Percentiles rank a stretch among this genome's conserved stretches.
Evolutionary conservation across 805 yeast genomes (phyloP).

Genomic region (Starmerella floris): DNA sequence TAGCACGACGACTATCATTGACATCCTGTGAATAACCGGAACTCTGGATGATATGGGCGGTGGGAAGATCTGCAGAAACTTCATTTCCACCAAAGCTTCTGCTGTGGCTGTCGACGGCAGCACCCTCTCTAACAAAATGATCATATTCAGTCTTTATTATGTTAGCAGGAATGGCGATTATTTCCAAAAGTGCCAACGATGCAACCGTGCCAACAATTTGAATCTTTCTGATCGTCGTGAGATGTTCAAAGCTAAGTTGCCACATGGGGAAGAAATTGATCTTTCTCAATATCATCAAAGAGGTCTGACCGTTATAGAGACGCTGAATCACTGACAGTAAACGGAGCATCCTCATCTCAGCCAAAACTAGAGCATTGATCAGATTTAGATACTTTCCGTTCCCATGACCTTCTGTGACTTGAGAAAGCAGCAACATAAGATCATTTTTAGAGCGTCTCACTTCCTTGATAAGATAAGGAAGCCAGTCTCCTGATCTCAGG

Average conservation of each 20-base stretch:
- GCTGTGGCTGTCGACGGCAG: conserved; percentile 72
- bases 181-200: conserved; percentile 72
- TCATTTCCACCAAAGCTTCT: too few species aligned
- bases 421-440: not conserved
- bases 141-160: conserved; percentile 42
- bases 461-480: not conserved
- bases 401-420: not conserved
- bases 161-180: conserved; percentile 89
- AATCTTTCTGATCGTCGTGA: conserved; percentile 51
- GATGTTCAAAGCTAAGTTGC: conserved; percentile 59
- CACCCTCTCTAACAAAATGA: too few species aligned
- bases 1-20: too few species aligned
- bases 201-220: conserved; percentile 27
- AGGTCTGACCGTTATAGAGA: conserved; percentile 39
- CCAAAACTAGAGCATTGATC: not conserved
- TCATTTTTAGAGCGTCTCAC: not conserved
- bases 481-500: not conserved
- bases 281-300: conserved; percentile 32
- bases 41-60: too few species aligned
- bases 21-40: too few species aligned
- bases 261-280: conserved; percentile 68
- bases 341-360: conserved; percentile 58
- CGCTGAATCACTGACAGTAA: conserved; percentile 80
- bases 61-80: too few species aligned
- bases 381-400: not conserved